Percentiles rank a stretch among this genome's conserved stretches.
These are phyloP conservation scores for Detonula confervacea DNA, from an alignment of 352 stramenopile species.

Conservation along the genomic window DNA sequence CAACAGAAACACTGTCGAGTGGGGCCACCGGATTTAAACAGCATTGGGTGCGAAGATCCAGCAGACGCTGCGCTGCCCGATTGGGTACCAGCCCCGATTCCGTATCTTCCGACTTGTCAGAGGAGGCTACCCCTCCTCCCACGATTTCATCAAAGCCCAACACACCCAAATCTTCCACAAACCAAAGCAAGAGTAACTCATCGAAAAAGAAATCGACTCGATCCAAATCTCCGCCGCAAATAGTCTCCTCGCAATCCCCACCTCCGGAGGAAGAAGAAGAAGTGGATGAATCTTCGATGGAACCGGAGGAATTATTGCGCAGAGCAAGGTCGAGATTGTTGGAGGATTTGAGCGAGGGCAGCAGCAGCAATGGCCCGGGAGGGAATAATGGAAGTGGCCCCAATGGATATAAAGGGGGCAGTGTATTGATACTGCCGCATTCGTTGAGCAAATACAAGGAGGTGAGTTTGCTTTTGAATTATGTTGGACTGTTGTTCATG, in stretches of 20 bases:
- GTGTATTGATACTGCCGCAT: conserved; percentile 72
- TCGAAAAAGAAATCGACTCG: background rate
- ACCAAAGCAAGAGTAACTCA: background rate
- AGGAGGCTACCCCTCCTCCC: background rate
- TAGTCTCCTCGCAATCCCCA: background rate
- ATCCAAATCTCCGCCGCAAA: background rate
- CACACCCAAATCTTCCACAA: too few species aligned
- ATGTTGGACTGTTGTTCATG: too few species aligned
- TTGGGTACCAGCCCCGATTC: conserved; percentile 25
- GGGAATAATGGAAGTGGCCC: conserved; percentile 19
- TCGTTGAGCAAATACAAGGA: conserved; percentile 84
- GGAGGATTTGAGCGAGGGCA: conserved; percentile 77
- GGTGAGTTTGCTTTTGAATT: conserved; percentile 66
- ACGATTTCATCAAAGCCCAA: background rate
- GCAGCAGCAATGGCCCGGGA: too few species aligned
- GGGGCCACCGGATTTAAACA: background rate
- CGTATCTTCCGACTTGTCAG: background rate
- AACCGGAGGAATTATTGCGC: conserved; percentile 74
- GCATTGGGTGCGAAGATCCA: background rate
- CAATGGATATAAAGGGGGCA: conserved; percentile 21
- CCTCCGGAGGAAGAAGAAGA: conserved; percentile 40
- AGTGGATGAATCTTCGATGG: conserved; percentile 58
- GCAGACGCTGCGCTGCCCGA: background rate
- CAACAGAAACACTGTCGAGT: background rate
- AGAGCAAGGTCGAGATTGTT: conserved; percentile 74